Evolutionary conservation across 2,329 filamentous ascomycete species (phyloP).

Genomic region (Cladosporium cucumerinum): DNA sequence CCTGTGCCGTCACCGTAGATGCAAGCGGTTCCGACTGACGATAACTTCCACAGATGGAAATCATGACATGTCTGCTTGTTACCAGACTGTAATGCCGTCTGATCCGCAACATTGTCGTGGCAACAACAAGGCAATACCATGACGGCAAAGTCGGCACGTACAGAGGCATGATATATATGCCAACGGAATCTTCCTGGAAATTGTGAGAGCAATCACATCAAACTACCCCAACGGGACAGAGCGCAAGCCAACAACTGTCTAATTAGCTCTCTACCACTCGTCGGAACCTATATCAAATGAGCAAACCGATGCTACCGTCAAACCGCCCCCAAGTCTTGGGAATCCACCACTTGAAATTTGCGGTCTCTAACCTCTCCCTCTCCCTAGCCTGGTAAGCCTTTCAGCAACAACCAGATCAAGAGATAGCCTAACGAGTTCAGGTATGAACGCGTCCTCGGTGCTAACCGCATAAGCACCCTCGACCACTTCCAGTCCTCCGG

Average conservation of each 20-base stretch:
- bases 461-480: conserved; percentile 11
- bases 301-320: neutral
- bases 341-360: conserved; percentile 19
- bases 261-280: neutral
- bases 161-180: neutral
- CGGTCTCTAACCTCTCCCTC: conserved; percentile 18
- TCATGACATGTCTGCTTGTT: neutral
- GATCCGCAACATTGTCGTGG: neutral
- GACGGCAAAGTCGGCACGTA: neutral
- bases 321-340: conserved; percentile 14
- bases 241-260: neutral
- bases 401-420: neutral
- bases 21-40: neutral
- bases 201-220: neutral
- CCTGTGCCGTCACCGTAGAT: no score
- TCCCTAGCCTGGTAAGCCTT: conserved; percentile 16
- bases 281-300: neutral
- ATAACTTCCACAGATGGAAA: neutral
- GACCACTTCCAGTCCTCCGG: conserved; percentile 15
- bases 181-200: neutral
- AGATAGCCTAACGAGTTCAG: neutral
- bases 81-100: neutral
- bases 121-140: no score
- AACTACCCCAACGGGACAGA: neutral
- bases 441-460: conserved; percentile 18